These are phyloP conservation scores for Extremus antarcticus DNA, from an alignment of 495 filamentous ascomycete genomes.

Conservation along the genomic window DNA sequence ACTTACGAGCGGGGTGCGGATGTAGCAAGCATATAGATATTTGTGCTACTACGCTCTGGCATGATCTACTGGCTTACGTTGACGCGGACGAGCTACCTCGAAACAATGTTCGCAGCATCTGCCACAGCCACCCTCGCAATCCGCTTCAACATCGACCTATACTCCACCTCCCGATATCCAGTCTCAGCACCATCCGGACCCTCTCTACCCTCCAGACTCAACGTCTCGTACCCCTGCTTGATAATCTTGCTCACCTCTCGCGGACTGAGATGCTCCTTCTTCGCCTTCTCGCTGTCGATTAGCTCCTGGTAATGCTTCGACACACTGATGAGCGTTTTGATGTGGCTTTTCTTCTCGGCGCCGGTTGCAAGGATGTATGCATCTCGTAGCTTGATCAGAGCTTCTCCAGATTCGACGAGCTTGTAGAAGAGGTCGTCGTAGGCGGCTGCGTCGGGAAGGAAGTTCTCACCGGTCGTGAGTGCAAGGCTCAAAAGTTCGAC, in stretches of 20 bases:
- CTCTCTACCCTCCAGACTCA: slow-evolving; percentile 76
- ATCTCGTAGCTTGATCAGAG: slow-evolving; percentile 72
- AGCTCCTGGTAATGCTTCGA: slow-evolving; percentile 78
- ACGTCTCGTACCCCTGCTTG: slow-evolving; percentile 87
- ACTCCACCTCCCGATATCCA: slow-evolving; percentile 65
- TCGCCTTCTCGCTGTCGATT: slow-evolving; percentile 39
- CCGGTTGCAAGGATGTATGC: slow-evolving; percentile 49
- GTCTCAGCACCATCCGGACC: slow-evolving; percentile 68
- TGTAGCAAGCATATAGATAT: no score
- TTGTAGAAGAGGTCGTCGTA: slow-evolving; percentile 99
- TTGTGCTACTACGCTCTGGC: no score
- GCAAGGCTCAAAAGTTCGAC: slow-evolving; percentile 78
- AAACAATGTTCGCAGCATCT: slow-evolving; percentile 44
- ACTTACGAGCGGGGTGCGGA: no score
- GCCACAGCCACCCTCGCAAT: slow-evolving; percentile 66
- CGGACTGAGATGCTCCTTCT: slow-evolving; percentile 56
- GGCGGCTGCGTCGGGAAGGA: slow-evolving; percentile 76
- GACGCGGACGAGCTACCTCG: not conserved
- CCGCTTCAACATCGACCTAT: slow-evolving; percentile 59
- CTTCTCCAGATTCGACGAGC: slow-evolving; percentile 80
- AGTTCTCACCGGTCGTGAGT: slow-evolving; percentile 78
- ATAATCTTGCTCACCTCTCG: slow-evolving; percentile 81
- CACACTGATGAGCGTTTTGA: slow-evolving; percentile 74
- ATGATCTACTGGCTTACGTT: no score
- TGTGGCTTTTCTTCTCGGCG: slow-evolving; percentile 46